A percentile compares a stretch with the other conserved stretches of the same genome.
phyloP scores from a whole-genome alignment of 1,284 basidiomycete species.

The Prillingera fragicola region DNA sequence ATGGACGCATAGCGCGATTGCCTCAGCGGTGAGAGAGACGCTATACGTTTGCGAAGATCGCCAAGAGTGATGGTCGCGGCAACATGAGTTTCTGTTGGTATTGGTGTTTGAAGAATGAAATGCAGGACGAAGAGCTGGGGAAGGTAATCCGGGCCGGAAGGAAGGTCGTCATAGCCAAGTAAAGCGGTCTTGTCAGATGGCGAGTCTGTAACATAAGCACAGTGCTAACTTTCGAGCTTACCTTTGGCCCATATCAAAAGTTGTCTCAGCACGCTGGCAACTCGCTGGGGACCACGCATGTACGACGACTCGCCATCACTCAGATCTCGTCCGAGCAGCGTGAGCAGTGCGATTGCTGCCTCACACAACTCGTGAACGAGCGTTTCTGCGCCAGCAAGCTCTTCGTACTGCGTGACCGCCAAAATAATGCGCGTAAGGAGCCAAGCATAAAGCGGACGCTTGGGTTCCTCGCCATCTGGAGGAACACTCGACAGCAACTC shows the following conservation, averaged over 20 bases:
- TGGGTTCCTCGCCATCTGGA: background rate
- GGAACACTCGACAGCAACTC: conserved; percentile 19
- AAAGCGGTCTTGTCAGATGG: no score
- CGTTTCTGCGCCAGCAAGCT: conserved; percentile 1
- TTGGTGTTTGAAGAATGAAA: conserved; percentile 11
- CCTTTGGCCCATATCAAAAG: conserved; percentile 26
- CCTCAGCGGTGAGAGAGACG: background rate
- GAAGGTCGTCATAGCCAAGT: conserved; percentile 15
- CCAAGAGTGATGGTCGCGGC: conserved; percentile 17
- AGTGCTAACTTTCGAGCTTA: conserved; percentile 9
- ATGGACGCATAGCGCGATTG: conserved; percentile 14
- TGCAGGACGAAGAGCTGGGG: conserved; percentile 18
- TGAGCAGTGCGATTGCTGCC: conserved; percentile 16
- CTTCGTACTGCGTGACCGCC: conserved; percentile 22
- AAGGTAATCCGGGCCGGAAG: background rate
- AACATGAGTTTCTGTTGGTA: conserved; percentile 6
- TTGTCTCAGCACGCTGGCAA: conserved; percentile 17
- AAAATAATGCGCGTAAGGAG: conserved; percentile 35
- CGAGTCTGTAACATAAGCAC: conserved; percentile 2
- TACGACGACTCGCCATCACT: conserved; percentile 19
- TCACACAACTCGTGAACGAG: conserved; percentile 16
- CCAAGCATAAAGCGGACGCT: conserved; percentile 38
- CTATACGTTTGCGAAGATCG: conserved; percentile 1
- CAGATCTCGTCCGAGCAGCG: conserved; percentile 20
- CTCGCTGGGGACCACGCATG: conserved; percentile 21